Percentiles rank a stretch among this genome's conserved stretches.
Conservation (phyloP, 768 basidiomycete species). For the Collybia sordida region DNA sequence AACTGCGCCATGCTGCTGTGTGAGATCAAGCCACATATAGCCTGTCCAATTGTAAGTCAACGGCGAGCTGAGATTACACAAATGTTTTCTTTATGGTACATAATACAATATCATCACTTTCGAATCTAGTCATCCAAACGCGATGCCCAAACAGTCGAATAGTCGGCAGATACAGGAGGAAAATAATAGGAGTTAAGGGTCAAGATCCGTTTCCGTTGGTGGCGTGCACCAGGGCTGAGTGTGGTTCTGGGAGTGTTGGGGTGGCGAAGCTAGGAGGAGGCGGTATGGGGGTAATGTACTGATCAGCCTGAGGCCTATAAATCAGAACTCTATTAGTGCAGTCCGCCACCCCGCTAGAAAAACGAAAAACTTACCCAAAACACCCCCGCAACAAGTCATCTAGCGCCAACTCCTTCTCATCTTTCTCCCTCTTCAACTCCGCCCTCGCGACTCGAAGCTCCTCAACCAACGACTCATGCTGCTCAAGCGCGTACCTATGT, state of each 20-base stretch:
- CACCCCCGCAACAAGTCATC: conserved; percentile 47
- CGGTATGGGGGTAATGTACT: conserved; percentile 18
- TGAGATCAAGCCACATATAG: neutral
- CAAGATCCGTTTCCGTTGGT: conserved; percentile 1
- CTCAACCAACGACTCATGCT: conserved; percentile 63
- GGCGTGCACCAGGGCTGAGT: neutral
- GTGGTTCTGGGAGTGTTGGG: conserved; percentile 5
- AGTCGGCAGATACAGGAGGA: too few relatives aligned
- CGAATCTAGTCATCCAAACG: too few relatives aligned
- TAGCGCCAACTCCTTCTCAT: conserved; percentile 61
- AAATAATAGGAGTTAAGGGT: neutral
- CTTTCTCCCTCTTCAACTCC: conserved; percentile 51
- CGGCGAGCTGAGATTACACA: too few relatives aligned
- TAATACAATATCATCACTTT: too few relatives aligned
- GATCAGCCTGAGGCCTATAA: conserved; percentile 22
- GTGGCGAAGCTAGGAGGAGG: conserved; percentile 12
- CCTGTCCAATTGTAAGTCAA: too few relatives aligned
- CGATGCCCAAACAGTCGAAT: too few relatives aligned
- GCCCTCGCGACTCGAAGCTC: conserved; percentile 58
- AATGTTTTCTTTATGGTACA: too few relatives aligned
- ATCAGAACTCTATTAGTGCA: neutral
- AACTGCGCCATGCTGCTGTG: neutral
- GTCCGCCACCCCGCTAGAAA: neutral
- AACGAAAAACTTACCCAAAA: conserved; percentile 47
- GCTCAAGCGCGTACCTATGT: conserved; percentile 62